Percentiles rank a stretch among this genome's conserved stretches.
Evolutionary conservation across 2,329 filamentous ascomycete genomes (phyloP).

Genomic region (Scedosporium minutisporum): DNA sequence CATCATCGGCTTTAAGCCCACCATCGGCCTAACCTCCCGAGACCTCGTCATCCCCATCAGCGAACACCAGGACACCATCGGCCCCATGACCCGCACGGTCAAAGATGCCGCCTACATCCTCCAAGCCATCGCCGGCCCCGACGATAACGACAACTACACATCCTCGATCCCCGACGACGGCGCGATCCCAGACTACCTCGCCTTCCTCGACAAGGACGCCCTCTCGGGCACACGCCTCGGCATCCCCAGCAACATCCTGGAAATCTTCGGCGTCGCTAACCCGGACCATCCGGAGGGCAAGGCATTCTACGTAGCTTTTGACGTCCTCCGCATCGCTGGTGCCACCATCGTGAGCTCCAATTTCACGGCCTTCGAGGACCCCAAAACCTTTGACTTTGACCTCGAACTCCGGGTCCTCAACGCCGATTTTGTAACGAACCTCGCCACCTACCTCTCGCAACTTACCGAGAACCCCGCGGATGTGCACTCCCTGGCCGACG

Average conservation of each 20-base stretch:
- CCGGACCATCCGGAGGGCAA: slow-evolving; percentile 19
- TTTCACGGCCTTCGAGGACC: slow-evolving; percentile 19
- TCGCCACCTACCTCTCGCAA: slow-evolving; percentile 46
- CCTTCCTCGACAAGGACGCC: slow-evolving; percentile 42
- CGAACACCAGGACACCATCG: slow-evolving; percentile 55
- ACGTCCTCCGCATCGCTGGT: slow-evolving; percentile 41
- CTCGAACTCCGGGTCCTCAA: slow-evolving; percentile 30
- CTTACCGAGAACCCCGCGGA: slow-evolving; percentile 48
- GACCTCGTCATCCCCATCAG: slow-evolving; percentile 57
- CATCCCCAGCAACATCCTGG: slow-evolving; percentile 49
- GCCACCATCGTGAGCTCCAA: slow-evolving; percentile 51
- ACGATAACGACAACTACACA: slow-evolving; percentile 56
- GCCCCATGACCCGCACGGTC: slow-evolving; percentile 55
- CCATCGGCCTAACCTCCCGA: slow-evolving; percentile 54
- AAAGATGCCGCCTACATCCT: slow-evolving; percentile 55
- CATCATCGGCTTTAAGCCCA: slow-evolving; percentile 59
- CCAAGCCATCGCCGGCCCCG: slow-evolving; percentile 52
- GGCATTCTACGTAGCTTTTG: slow-evolving; percentile 44
- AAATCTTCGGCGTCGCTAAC: slow-evolving; percentile 13
- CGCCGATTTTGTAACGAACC: slow-evolving; percentile 49
- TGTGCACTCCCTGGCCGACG: slow-evolving; percentile 39
- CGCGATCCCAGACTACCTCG: slow-evolving; percentile 47
- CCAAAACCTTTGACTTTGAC: slow-evolving; percentile 18
- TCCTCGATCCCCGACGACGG: slow-evolving; percentile 38
- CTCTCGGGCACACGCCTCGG: slow-evolving; percentile 52